phyloP scores from a whole-genome alignment of 1,139 yeast genomes.

The Yamadazyma taylorii region DNA sequence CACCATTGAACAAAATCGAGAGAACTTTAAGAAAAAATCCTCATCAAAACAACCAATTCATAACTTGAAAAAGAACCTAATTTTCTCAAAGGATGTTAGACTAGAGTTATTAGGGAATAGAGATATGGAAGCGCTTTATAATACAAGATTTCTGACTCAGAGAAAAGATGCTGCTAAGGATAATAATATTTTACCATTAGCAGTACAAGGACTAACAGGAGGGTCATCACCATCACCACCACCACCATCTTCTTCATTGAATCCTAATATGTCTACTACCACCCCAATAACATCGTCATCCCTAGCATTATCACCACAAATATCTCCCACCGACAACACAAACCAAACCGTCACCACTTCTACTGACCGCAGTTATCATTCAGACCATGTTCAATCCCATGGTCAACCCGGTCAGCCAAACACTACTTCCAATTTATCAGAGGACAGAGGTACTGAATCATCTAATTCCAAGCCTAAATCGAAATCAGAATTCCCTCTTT shows the following conservation, averaged over 20 bases:
- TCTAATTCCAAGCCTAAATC: neutral
- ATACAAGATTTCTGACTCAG: slow-evolving; percentile 14
- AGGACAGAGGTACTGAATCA: too few relatives aligned
- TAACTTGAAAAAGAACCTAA: slow-evolving; percentile 22
- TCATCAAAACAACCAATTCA: slow-evolving; percentile 7
- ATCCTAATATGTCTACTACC: neutral
- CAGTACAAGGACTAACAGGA: too few relatives aligned
- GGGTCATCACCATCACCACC: too few relatives aligned
- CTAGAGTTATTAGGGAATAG: slow-evolving; percentile 26
- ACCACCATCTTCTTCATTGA: too few relatives aligned
- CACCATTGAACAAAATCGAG: slow-evolving; percentile 13
- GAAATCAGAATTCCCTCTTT: slow-evolving; percentile 7
- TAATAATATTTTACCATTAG: too few relatives aligned
- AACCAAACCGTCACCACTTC: neutral
- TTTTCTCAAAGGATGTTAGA: slow-evolving; percentile 42
- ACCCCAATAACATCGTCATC: neutral
- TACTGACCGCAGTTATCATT: neutral
- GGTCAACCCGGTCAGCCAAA: too few relatives aligned
- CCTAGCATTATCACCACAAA: slow-evolving; percentile 1
- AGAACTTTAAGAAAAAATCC: slow-evolving; percentile 8
- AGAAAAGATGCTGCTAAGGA: slow-evolving; percentile 3
- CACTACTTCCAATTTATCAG: too few relatives aligned
- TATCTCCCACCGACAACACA: slow-evolving; percentile 3
- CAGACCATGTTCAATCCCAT: neutral
- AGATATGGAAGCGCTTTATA: slow-evolving; percentile 11